Evolutionary conservation across 1,284 basidiomycete species (phyloP), one percentile per base, ranked within the genome.

Genomic region (Puccinia coronata): DNA sequence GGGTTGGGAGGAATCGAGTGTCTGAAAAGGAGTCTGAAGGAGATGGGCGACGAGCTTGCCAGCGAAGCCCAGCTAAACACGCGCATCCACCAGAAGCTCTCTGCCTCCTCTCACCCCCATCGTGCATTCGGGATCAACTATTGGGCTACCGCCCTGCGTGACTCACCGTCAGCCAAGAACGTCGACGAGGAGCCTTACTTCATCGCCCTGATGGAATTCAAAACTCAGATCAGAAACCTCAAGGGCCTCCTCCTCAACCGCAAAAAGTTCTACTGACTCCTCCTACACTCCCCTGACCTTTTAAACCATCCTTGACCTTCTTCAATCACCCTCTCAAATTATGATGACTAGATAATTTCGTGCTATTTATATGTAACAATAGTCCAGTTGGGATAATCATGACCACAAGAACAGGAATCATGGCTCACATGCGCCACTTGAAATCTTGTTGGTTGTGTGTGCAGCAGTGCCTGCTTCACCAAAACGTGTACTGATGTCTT

Each of bases 201-300:
- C n/a, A 43, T 67, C 39, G 63, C 63, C n/a, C 63, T 67, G n/a
- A 47, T 47, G 39, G 63, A 67, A 25, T 28, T 67, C 63, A 67
- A 67, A 67, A 67, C 43, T 47, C n/a, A 43, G 41, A 67, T 67
- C 25, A 67, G 63, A 25, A 47, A 41, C 41, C 41, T 47, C 63
- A 67, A 67, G 41, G 41, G 63, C n/a, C 36, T 28, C 14, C 63
- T 67, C 63, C 63, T 67, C 41, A 67, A 67, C 28, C 63, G 63
- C 11, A 47, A 25, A 28, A 67, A 47, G 14, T 67, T 67, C 41
- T 67, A 67, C 41, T 67, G 14, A 67, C 20, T n/a, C 16, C 23
- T n/a, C n/a, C 18, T 51, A 20, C 49, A 16, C 49, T 20, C 49
- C 43, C 43, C 8, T 43, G 16, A 43, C 43, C 43, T 16, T 43